A percentile compares a stretch with the other conserved stretches of the same genome.
These are phyloP conservation scores for Schizopora paradoxa DNA, from an alignment of 1,284 basidiomycete genomes.

Conservation along the genomic window DNA sequence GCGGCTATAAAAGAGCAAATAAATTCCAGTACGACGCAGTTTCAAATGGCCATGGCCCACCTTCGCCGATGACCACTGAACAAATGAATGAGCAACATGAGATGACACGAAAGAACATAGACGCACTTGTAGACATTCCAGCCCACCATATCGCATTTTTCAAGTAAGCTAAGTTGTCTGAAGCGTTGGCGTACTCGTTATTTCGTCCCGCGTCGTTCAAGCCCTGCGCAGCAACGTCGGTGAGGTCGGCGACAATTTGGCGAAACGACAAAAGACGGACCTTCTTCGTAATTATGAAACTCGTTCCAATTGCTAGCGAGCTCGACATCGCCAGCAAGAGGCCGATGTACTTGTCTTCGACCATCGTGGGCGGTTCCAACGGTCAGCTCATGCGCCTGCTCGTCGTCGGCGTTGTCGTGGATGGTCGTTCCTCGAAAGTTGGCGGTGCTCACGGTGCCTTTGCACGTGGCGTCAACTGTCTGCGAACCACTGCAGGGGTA, in stretches of 20 bases:
- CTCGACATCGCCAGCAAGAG: slow-evolving; percentile 79
- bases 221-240: slow-evolving; percentile 46
- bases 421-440: no score
- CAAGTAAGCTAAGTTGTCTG: slow-evolving; percentile 82
- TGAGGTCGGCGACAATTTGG: neutral
- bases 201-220: slow-evolving; percentile 71
- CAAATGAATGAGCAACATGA: slow-evolving; percentile 17
- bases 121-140: slow-evolving; percentile 89
- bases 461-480: no score
- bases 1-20: slow-evolving; percentile 55
- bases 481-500: no score
- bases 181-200: slow-evolving; percentile 51
- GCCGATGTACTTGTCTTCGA: slow-evolving; percentile 91
- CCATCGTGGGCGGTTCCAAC: slow-evolving; percentile 39
- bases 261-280: slow-evolving; percentile 34
- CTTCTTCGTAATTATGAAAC: slow-evolving; percentile 97
- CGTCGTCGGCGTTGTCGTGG: no score
- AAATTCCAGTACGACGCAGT: neutral
- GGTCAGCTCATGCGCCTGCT: neutral
- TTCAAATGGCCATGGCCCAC: slow-evolving; percentile 37
- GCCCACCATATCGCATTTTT: slow-evolving; percentile 98
- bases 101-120: slow-evolving; percentile 8
- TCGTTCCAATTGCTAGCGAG: slow-evolving; percentile 84
- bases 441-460: no score
- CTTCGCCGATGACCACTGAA: slow-evolving; percentile 85